These are phyloP conservation scores for Carex parvula DNA, from an alignment of 176 grass and related monocot species.

Conservation along the genomic window DNA sequence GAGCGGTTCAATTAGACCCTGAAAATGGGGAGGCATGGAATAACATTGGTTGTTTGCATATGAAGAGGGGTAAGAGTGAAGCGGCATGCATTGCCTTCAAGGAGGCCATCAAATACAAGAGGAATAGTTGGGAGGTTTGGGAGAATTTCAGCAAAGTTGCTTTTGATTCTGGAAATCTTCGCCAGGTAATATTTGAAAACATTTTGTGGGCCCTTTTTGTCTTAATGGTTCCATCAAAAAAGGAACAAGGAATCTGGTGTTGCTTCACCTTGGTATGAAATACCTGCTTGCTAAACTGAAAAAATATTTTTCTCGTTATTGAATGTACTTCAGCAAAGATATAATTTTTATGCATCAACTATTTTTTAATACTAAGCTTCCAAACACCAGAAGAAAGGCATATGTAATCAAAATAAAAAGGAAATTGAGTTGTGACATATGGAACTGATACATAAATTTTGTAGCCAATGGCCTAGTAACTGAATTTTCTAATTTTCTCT, in stretches of 20 bases:
- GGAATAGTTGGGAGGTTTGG: slow-evolving; percentile 97
- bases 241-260: background rate
- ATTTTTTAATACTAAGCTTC: background rate
- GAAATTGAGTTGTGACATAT: background rate
- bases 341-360: background rate
- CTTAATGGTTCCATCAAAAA: background rate
- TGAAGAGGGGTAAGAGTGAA: slow-evolving; percentile 77
- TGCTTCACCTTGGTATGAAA: background rate
- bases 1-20: slow-evolving; percentile 93
- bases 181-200: slow-evolving; percentile 36
- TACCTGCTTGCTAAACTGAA: background rate
- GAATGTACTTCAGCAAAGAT: background rate
- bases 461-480: background rate
- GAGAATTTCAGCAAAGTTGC: slow-evolving; percentile 94
- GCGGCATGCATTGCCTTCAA: slow-evolving; percentile 84
- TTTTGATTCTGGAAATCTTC: slow-evolving; percentile 63
- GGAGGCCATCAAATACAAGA: slow-evolving; percentile 96
- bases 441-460: background rate
- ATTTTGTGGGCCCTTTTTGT: background rate
- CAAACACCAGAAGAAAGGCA: background rate
- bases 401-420: background rate
- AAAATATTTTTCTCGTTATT: background rate
- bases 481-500: too few relatives aligned
- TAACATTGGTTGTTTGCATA: slow-evolving; percentile 96
- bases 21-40: slow-evolving; percentile 99